phyloP scores from a whole-genome alignment of 1,139 yeast species.

The Cylindricascospora bacillispora region DNA sequence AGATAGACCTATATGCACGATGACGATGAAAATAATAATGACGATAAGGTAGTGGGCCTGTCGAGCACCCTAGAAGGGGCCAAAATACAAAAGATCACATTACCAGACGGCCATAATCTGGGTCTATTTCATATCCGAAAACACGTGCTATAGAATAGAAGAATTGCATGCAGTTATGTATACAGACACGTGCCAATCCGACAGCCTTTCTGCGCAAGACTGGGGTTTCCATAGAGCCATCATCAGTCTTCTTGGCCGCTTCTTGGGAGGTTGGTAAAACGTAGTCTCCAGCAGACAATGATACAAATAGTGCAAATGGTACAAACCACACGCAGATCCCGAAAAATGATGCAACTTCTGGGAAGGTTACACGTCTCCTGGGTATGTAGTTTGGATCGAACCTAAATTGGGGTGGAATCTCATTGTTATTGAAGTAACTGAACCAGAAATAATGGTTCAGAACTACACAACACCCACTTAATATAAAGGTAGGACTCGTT shows the following conservation, averaged over 20 bases:
- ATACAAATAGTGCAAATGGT: slow-evolving; percentile 85
- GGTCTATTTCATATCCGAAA: too few species aligned
- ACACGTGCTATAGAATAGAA: too few species aligned
- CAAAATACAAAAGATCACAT: too few species aligned
- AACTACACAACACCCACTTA: slow-evolving; percentile 57
- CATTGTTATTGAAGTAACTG: slow-evolving; percentile 54
- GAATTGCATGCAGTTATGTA: too few species aligned
- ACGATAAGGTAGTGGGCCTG: too few species aligned
- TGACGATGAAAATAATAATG: too few species aligned
- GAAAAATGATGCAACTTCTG: slow-evolving; percentile 87
- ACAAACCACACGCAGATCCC: slow-evolving; percentile 90
- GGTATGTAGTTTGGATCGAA: slow-evolving; percentile 46
- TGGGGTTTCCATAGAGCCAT: too few species aligned
- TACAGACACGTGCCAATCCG: too few species aligned
- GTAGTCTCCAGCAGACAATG: slow-evolving; percentile 86
- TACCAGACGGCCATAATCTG: too few species aligned
- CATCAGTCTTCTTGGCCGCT: slow-evolving; percentile 14
- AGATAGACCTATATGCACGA: too few species aligned
- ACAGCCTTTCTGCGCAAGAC: too few species aligned
- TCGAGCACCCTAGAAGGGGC: too few species aligned
- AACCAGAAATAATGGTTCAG: slow-evolving; percentile 87
- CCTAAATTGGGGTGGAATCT: slow-evolving; percentile 38
- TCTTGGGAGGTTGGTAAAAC: slow-evolving; percentile 47
- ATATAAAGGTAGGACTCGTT: slow-evolving; percentile 55
- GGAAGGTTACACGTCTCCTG: slow-evolving; percentile 66